Evolutionary conservation across 495 filamentous ascomycete genomes (phyloP).

Genomic region (Aspergillus campestris): DNA sequence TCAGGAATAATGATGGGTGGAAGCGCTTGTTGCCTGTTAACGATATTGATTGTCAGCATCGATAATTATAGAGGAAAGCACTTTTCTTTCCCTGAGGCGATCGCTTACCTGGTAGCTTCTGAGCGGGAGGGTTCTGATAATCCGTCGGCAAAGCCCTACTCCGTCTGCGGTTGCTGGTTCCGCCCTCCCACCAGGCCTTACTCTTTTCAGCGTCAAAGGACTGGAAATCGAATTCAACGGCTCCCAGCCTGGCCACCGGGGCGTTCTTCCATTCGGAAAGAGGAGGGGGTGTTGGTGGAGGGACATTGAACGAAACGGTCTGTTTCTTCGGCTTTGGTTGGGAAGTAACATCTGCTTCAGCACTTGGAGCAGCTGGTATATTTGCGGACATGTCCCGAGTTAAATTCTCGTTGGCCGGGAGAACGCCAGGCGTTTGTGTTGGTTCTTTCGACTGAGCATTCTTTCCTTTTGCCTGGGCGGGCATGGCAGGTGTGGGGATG

Average conservation of each 20-base stretch:
- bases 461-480: background rate
- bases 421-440: background rate
- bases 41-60: constrained; percentile 13
- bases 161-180: constrained; percentile 27
- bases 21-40: constrained; percentile 56
- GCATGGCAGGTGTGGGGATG: background rate
- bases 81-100: background rate
- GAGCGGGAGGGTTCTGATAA: constrained; percentile 31
- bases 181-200: constrained; percentile 42
- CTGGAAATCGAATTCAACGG: constrained; percentile 37
- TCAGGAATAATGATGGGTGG: constrained; percentile 73
- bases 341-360: constrained; percentile 14
- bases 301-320: constrained; percentile 40
- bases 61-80: background rate
- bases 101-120: constrained; percentile 29
- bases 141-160: constrained; percentile 34
- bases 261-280: constrained; percentile 38
- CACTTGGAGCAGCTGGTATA: constrained; percentile 10
- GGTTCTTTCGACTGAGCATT: background rate
- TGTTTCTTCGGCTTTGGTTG: constrained; percentile 31
- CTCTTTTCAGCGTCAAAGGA: constrained; percentile 29
- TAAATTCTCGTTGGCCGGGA: background rate
- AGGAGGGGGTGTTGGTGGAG: constrained; percentile 40
- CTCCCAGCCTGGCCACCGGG: constrained; percentile 23
- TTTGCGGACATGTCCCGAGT: constrained; percentile 12